Conservation (phyloP, 2,329 filamentous ascomycete species). For the Trichoderma koningiopsis region DNA sequence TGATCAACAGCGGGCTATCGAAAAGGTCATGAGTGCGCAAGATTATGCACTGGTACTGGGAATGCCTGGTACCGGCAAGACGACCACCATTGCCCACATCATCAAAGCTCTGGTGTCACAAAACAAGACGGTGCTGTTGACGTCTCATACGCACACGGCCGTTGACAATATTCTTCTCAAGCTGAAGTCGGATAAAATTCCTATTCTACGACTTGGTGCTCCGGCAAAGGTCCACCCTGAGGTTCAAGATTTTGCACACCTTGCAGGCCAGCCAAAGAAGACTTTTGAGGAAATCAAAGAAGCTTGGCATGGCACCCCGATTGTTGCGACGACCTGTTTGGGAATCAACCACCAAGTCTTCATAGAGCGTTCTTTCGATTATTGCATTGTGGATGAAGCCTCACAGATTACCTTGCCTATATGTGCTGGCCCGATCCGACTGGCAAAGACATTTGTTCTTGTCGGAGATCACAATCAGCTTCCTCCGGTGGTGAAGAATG, state of each 20-base stretch:
- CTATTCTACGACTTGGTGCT: constrained; percentile 82
- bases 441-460: constrained; percentile 89
- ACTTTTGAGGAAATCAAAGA: constrained; percentile 81
- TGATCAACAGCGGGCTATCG: constrained; percentile 82
- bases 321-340: constrained; percentile 94
- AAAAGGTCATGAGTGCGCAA: constrained; percentile 92
- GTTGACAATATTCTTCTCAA: constrained; percentile 98
- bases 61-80: constrained; percentile 98
- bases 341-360: constrained; percentile 90
- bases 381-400: constrained; percentile 97
- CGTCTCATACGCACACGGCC: constrained; percentile 95
- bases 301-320: constrained; percentile 80
- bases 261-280: constrained; percentile 72
- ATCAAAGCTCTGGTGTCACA: constrained; percentile 86
- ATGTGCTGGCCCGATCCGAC: constrained; percentile 88
- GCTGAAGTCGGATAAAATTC: constrained; percentile 74
- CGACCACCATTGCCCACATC: constrained; percentile 96
- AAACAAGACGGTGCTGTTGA: constrained; percentile 88
- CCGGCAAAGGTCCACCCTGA: constrained; percentile 84
- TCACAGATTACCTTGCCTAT: constrained; percentile 97
- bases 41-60: constrained; percentile 97
- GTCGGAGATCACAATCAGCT: constrained; percentile 97
- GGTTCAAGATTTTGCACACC: constrained; percentile 79
- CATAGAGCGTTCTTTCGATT: constrained; percentile 87
- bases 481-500: constrained; percentile 90